Evolutionary conservation across 1,284 basidiomycete genomes (phyloP).

Genomic region (Pyrrhoderma noxium): DNA sequence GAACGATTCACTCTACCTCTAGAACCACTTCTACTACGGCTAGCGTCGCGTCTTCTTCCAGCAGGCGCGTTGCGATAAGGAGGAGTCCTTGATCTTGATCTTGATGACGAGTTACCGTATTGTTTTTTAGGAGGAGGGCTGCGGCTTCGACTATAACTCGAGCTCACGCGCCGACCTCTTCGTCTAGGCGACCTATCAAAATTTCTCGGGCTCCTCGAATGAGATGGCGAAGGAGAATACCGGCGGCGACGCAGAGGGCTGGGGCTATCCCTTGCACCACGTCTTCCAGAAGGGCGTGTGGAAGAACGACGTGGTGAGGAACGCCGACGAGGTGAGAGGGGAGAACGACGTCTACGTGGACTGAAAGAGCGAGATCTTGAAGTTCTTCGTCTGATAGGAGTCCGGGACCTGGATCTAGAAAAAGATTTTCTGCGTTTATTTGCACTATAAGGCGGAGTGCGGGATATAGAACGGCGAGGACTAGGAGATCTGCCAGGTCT

Average conservation of each 20-base stretch:
- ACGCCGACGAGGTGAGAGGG: constrained; percentile 46
- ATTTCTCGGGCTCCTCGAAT: constrained; percentile 23
- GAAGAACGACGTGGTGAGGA: constrained; percentile 35
- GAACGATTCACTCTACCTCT: too few species aligned
- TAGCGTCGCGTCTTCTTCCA: constrained; percentile 19
- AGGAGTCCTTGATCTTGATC: constrained; percentile 9
- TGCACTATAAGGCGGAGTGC: constrained; percentile 10
- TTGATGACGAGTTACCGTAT: constrained; percentile 17
- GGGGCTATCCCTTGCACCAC: constrained; percentile 22
- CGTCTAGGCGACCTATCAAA: too few species aligned
- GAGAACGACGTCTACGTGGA: constrained; percentile 40
- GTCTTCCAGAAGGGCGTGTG: constrained; percentile 16
- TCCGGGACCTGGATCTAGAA: constrained; percentile 29
- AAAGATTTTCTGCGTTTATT: constrained; percentile 21
- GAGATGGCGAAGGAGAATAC: constrained; percentile 8
- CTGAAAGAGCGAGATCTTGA: constrained; percentile 27
- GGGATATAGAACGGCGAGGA: constrained; percentile 18
- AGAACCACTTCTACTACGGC: constrained; percentile 9
- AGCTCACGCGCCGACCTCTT: background rate
- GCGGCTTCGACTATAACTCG: constrained; percentile 22
- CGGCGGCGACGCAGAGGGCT: constrained; percentile 15
- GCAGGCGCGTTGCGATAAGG: constrained; percentile 4
- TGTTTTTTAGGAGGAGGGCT: constrained; percentile 13
- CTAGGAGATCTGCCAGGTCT: constrained; percentile 23
- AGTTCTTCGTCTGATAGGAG: constrained; percentile 21